phyloP scores from a whole-genome alignment of 2,329 filamentous ascomycete species.

The Colletotrichum kahawae region DNA sequence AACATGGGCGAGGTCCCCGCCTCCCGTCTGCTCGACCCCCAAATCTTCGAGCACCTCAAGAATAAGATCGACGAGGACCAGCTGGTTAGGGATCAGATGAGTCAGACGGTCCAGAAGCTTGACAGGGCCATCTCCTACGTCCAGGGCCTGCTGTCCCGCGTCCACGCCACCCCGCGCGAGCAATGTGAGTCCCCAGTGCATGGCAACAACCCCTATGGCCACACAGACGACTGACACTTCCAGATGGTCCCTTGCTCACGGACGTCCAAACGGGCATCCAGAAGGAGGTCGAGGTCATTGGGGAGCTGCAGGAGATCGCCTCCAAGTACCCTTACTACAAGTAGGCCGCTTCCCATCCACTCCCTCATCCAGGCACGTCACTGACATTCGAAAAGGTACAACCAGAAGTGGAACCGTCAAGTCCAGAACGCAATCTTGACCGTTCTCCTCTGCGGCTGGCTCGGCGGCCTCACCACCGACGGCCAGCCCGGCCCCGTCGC shows the following conservation, averaged over 20 bases:
- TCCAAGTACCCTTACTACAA: constrained; percentile 97
- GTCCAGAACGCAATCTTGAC: constrained; percentile 77
- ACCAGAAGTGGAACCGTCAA: constrained; percentile 82
- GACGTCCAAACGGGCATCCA: constrained; percentile 75
- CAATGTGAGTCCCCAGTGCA: constrained; percentile 45
- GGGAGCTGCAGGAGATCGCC: constrained; percentile 73
- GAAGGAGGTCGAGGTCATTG: constrained; percentile 73
- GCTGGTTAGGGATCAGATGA: constrained; percentile 80
- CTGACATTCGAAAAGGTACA: constrained; percentile 61
- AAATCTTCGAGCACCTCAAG: constrained; percentile 88
- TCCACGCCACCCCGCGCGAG: constrained; percentile 81
- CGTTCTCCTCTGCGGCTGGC: constrained; percentile 70
- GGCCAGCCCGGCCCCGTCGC: constrained; percentile 59
- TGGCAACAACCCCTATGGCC: neutral
- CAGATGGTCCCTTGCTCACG: constrained; percentile 72
- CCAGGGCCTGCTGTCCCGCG: constrained; percentile 83
- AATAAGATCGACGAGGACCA: constrained; percentile 88
- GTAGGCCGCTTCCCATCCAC: constrained; percentile 44
- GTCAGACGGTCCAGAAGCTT: constrained; percentile 79
- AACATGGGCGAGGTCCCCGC: constrained; percentile 21
- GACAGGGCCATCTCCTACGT: constrained; percentile 83
- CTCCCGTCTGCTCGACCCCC: constrained; percentile 65
- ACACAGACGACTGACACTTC: constrained; percentile 73
- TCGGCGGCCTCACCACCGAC: constrained; percentile 72
- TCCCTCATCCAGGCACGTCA: neutral